These are phyloP conservation scores for Aspergillus quadricinctus DNA, from an alignment of 2,329 filamentous ascomycete genomes.

Conservation along the genomic window DNA sequence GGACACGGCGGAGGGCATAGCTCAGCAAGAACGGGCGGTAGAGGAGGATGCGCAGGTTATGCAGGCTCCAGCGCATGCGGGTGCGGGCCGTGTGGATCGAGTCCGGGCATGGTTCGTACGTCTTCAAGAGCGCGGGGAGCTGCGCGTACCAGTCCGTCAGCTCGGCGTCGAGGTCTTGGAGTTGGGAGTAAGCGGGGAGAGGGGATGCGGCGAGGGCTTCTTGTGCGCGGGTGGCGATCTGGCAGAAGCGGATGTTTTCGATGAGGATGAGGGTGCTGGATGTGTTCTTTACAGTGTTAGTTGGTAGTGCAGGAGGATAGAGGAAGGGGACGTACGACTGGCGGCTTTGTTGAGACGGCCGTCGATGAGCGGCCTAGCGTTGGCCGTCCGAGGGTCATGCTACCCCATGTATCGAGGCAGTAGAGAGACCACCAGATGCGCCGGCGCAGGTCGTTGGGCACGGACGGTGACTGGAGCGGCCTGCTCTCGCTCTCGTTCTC, in stretches of 20 bases:
- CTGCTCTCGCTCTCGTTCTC: conserved; percentile 3
- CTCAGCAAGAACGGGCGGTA: conserved; percentile 66
- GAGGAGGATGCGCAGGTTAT: conserved; percentile 69
- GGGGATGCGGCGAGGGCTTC: conserved; percentile 66
- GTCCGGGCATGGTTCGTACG: conserved; percentile 62
- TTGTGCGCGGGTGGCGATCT: conserved; percentile 69
- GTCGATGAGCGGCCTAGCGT: conserved; percentile 63
- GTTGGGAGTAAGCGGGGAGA: conserved; percentile 58
- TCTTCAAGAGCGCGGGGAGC: conserved; percentile 60
- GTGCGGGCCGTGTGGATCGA: conserved; percentile 63
- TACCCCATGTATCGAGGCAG: conserved; percentile 67
- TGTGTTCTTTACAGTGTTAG: conserved; percentile 45
- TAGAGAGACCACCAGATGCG: conserved; percentile 70
- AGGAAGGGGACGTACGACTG: conserved; percentile 20
- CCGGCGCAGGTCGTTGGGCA: conserved; percentile 54
- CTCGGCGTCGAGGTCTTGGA: conserved; percentile 60
- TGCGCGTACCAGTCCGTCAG: conserved; percentile 66
- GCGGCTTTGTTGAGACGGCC: conserved; percentile 59
- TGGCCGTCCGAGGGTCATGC: conserved; percentile 63
- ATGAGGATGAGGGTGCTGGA: conserved; percentile 62
- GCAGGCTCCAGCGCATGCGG: conserved; percentile 75
- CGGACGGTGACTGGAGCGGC: conserved; percentile 40
- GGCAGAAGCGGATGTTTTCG: conserved; percentile 71
- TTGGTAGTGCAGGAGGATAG: conserved; percentile 11
- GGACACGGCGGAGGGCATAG: conserved; percentile 49